A percentile compares a stretch with the other conserved stretches of the same genome.
These are phyloP conservation scores for Phytopythium helicoides DNA, from an alignment of 352 stramenopile genomes.

Conservation along the genomic window DNA sequence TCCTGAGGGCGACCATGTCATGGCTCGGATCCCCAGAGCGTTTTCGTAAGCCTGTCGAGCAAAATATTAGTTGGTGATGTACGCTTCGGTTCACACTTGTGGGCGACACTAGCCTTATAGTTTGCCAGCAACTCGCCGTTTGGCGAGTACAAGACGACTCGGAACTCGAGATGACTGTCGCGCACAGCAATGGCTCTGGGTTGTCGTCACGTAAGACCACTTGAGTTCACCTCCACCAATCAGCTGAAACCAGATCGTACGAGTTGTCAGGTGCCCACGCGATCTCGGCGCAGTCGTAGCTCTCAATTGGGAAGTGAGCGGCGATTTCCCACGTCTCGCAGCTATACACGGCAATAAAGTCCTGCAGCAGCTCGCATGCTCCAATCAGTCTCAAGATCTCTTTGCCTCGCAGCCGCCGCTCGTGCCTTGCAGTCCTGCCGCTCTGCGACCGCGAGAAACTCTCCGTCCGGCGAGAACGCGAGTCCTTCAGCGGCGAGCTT, in stretches of 20 bases:
- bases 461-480: constrained; percentile 54
- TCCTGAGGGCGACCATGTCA: constrained; percentile 75
- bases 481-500: constrained; percentile 71
- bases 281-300: constrained; percentile 80
- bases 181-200: constrained; percentile 57
- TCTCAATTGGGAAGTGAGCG: constrained; percentile 67
- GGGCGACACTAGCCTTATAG: constrained; percentile 47
- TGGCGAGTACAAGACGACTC: constrained; percentile 66
- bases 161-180: constrained; percentile 74
- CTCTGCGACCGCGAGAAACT: constrained; percentile 65
- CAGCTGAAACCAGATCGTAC: constrained; percentile 21
- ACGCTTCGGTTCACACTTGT: not conserved
- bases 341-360: constrained; percentile 77
- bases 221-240: not conserved
- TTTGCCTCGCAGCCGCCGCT: not conserved
- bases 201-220: not conserved
- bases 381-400: no score
- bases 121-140: constrained; percentile 61
- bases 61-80: not conserved
- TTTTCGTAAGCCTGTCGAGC: constrained; percentile 69
- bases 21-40: constrained; percentile 64
- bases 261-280: constrained; percentile 64
- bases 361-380: constrained; percentile 20
- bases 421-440: constrained; percentile 74
- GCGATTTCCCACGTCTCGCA: constrained; percentile 73